Percentiles rank a stretch among this genome's conserved stretches.
Conservation (phyloP, 495 filamentous ascomycete genomes). For the Aspergillus carlsbadensis region DNA sequence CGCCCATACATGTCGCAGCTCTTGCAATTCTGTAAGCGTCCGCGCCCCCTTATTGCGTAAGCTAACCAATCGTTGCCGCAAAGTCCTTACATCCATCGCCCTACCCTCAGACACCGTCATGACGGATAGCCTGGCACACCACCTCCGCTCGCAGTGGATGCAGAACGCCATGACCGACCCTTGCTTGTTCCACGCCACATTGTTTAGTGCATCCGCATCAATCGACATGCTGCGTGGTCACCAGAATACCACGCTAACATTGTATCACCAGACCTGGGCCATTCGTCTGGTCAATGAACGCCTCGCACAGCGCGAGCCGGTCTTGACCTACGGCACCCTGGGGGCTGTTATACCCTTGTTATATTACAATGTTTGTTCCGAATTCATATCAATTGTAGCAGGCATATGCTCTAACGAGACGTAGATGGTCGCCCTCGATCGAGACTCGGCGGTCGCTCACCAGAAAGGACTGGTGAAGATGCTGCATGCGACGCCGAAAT, state of each 20-base stretch:
- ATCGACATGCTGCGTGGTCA: neutral
- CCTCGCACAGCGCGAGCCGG: neutral
- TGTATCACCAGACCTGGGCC: neutral
- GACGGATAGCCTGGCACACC: neutral
- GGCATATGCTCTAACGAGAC: neutral
- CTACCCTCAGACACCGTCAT: neutral
- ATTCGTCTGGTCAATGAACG: neutral
- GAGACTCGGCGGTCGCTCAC: neutral
- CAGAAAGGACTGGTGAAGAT: neutral
- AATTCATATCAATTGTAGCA: too few species aligned
- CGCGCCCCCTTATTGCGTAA: neutral
- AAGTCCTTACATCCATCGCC: neutral
- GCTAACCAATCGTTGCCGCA: neutral
- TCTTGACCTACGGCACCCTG: neutral
- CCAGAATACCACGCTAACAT: neutral
- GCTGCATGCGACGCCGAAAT: neutral
- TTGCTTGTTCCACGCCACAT: neutral
- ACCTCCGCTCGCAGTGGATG: neutral
- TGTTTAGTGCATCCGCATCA: slow-evolving; percentile 1
- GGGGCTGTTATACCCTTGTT: neutral
- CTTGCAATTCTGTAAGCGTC: neutral
- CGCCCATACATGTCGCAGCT: neutral
- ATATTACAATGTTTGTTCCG: neutral
- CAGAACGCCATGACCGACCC: neutral
- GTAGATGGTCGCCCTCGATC: neutral